Conservation (phyloP, 495 filamentous ascomycete species). For the Cryomyces antarcticus region DNA sequence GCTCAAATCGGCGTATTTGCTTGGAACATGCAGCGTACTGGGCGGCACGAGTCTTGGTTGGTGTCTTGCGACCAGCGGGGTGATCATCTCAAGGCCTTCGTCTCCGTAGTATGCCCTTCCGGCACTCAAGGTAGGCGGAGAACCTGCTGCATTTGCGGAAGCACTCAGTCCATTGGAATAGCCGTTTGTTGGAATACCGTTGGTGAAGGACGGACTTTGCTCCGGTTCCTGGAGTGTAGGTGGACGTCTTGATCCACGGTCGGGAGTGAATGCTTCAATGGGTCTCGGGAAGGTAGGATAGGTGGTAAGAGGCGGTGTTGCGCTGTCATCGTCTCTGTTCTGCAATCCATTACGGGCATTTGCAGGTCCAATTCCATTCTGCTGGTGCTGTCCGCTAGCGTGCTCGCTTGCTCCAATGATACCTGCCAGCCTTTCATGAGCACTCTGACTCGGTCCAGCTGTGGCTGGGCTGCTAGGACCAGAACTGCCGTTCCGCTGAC, state of each 20-base stretch:
- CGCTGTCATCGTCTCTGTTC: no score
- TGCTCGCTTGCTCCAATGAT: no score
- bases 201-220: neutral
- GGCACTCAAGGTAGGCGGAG: no score
- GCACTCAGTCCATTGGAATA: slow-evolving; percentile 7
- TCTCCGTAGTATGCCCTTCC: slow-evolving; percentile 7
- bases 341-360: no score
- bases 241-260: slow-evolving; percentile 21
- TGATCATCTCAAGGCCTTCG: slow-evolving; percentile 31
- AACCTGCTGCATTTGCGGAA: neutral
- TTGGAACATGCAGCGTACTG: slow-evolving; percentile 73
- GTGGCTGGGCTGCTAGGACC: slow-evolving; percentile 5
- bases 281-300: no score
- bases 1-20: slow-evolving; percentile 84
- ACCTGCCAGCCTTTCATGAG: slow-evolving; percentile 1
- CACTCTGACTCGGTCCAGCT: neutral
- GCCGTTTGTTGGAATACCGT: slow-evolving; percentile 3
- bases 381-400: no score
- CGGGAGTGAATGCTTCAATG: slow-evolving; percentile 13
- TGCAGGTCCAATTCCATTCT: no score
- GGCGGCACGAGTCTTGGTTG: slow-evolving; percentile 72
- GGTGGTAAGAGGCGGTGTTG: no score
- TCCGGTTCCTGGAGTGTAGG: neutral
- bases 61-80: slow-evolving; percentile 66
- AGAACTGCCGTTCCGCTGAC: no score